phyloP scores from a whole-genome alignment of 257 asterid species.

The Capsicum chinense region DNA sequence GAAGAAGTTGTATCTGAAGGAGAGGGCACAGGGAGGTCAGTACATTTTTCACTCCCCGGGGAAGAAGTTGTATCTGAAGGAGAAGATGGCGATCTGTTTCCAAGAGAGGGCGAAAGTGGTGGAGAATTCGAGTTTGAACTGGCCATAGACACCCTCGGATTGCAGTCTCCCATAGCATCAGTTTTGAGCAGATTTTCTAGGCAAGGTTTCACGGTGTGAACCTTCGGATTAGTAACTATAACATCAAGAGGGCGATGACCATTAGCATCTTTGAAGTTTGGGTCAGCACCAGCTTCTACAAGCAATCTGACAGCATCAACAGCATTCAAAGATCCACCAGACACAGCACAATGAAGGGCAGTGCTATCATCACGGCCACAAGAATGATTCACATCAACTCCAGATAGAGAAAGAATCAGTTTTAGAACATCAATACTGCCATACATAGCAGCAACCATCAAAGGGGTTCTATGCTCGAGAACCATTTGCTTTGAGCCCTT shows the following conservation, averaged over 20 bases:
- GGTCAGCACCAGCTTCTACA: slow-evolving; percentile 75
- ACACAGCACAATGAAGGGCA: slow-evolving; percentile 85
- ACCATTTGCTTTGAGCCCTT: slow-evolving; percentile 80
- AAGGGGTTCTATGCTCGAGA: slow-evolving; percentile 75
- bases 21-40: slow-evolving; percentile 41
- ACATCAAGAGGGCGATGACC: slow-evolving; percentile 68
- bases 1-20: slow-evolving; percentile 50
- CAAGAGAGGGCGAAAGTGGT: slow-evolving; percentile 61
- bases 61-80: slow-evolving; percentile 50
- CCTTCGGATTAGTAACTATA: slow-evolving; percentile 54
- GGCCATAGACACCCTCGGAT: slow-evolving; percentile 39
- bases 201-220: slow-evolving; percentile 40
- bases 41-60: slow-evolving; percentile 41
- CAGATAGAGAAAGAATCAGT: slow-evolving; percentile 58
- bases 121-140: slow-evolving; percentile 50
- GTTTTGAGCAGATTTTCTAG: slow-evolving; percentile 58
- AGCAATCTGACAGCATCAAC: slow-evolving; percentile 55
- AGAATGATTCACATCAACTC: slow-evolving; percentile 64
- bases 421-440: slow-evolving; percentile 72
- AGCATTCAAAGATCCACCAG: slow-evolving; percentile 66
- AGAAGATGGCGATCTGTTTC: slow-evolving; percentile 48
- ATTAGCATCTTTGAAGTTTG: slow-evolving; percentile 55
- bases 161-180: slow-evolving; percentile 45
- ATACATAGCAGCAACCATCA: slow-evolving; percentile 87
- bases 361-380: slow-evolving; percentile 67